Conservation (phyloP, 148 eudicot species). For the Camellia japonica region DNA sequence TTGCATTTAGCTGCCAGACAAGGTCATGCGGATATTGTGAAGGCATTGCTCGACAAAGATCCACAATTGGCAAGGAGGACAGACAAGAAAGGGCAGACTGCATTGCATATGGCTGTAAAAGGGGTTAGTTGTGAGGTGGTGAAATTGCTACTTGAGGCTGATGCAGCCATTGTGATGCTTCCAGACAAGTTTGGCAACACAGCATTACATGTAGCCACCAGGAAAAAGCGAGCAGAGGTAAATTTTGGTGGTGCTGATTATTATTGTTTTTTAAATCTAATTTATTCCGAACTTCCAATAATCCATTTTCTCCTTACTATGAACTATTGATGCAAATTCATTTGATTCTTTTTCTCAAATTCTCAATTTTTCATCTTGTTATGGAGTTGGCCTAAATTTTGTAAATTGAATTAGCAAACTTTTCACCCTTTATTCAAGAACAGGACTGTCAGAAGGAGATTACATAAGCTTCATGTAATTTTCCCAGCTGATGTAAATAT, state of each 20-base stretch:
- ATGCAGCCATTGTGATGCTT: constrained; percentile 77
- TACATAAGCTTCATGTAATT: not conserved
- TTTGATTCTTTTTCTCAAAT: not conserved
- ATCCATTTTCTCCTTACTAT: not conserved
- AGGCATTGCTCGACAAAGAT: constrained; percentile 60
- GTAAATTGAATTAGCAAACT: not conserved
- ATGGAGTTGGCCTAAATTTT: not conserved
- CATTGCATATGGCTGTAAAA: constrained; percentile 91
- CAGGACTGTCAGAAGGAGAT: not conserved
- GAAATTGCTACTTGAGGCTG: constrained; percentile 67
- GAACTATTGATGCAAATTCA: not conserved
- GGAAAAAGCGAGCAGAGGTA: constrained; percentile 84
- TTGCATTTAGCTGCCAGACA: constrained; percentile 73
- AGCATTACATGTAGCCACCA: constrained; percentile 79
- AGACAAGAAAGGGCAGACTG: constrained; percentile 82
- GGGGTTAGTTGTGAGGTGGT: constrained; percentile 70
- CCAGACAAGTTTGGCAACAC: constrained; percentile 79
- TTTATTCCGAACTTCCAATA: not conserved
- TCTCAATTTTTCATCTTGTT: not conserved
- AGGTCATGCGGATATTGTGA: constrained; percentile 73
- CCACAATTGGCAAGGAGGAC: constrained; percentile 60
- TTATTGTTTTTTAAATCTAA: not conserved
- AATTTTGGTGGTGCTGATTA: not conserved
- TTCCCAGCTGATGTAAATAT: not conserved
- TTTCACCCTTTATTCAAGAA: not conserved